phyloP scores from a whole-genome alignment of 2,329 filamentous ascomycete species.

The Epichloe sp. region DNA sequence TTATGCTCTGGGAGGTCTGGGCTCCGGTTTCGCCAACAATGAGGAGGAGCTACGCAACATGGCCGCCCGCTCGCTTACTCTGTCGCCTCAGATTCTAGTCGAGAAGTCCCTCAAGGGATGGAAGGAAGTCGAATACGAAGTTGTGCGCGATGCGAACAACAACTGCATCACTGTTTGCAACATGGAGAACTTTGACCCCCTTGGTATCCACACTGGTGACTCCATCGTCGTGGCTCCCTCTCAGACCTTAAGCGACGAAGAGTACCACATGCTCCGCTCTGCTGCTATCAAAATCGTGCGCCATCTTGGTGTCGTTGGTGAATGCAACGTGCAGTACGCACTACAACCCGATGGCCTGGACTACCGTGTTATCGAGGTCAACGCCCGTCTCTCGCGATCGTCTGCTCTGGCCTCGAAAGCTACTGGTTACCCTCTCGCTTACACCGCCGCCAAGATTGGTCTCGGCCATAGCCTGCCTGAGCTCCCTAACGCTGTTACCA shows the following conservation, averaged over 20 bases:
- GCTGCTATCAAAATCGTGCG: conserved; percentile 97
- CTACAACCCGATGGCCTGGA: conserved; percentile 93
- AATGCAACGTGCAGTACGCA: conserved; percentile 98
- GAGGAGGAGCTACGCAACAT: conserved; percentile 87
- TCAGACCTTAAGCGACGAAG: conserved; percentile 94
- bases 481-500: conserved; percentile 93
- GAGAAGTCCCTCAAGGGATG: conserved; percentile 98
- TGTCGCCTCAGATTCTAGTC: conserved; percentile 91
- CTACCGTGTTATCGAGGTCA: conserved; percentile 98
- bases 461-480: conserved; percentile 91
- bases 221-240: conserved; percentile 96
- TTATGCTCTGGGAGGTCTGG: conserved; percentile 89
- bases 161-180: conserved; percentile 98
- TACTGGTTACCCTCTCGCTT: conserved; percentile 92
- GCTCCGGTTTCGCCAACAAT: conserved; percentile 91
- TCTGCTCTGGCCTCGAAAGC: conserved; percentile 96
- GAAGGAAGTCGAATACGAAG: conserved; percentile 99
- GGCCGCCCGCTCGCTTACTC: conserved; percentile 79
- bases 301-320: conserved; percentile 90
- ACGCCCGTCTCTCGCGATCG: conserved; percentile 93
- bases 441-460: conserved; percentile 96
- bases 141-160: conserved; percentile 90
- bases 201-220: conserved; percentile 96
- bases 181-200: conserved; percentile 76
- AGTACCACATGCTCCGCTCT: conserved; percentile 98